Evolutionary conservation across 164 flowering plant genomes (phyloP), one percentile per base, ranked within the genome.

Genomic region (Kalanchoe fedtschenkoi): DNA sequence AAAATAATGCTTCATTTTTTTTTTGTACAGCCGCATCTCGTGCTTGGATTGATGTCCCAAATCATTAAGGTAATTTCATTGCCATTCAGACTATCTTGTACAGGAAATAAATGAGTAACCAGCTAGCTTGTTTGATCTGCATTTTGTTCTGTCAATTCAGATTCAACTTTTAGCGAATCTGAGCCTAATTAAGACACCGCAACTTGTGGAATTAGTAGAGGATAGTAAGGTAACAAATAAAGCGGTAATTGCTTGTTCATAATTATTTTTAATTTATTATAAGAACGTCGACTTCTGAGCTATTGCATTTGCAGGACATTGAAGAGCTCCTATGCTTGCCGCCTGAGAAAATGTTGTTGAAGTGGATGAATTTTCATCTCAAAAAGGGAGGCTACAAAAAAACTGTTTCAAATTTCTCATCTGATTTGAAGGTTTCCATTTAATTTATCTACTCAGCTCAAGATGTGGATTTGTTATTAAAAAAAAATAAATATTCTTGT

Each of bases 161-260:
- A 91, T 91, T 76, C 97, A 91, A 91, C 75, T 91, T 26, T 65
- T 91, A 71, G 93, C 97, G 17, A 96, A 91, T 74, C 96, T 91
- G 72, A 86, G 88, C 78, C 70, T 91, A 66, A 88, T 75, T 80
- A 91, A 88, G 66, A 91, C 97, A 68, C 97, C 97, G 60, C 93
- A 91, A 72, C 63, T 91, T 69, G 79, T 88, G 60, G 91, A 91
- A 78, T 72, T 91, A 74, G 86, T 91, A 65, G 97, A 77, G 75
- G 96, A 87, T 65, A 80, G 84, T 65, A 75, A 80, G 93, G 97
- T 88, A 37, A 37, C 39, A 37, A 2, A n/a, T n/a, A n/a, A 5
- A 37, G 13, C 13, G 39, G 39, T 37, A 15, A 68, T 70, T 62
- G 13, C 38, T 54, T 0, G 16, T 4, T 22, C 38, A 22, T 19